Evolutionary conservation across 768 basidiomycete species (phyloP).

Genomic region (Mycena maculata): DNA sequence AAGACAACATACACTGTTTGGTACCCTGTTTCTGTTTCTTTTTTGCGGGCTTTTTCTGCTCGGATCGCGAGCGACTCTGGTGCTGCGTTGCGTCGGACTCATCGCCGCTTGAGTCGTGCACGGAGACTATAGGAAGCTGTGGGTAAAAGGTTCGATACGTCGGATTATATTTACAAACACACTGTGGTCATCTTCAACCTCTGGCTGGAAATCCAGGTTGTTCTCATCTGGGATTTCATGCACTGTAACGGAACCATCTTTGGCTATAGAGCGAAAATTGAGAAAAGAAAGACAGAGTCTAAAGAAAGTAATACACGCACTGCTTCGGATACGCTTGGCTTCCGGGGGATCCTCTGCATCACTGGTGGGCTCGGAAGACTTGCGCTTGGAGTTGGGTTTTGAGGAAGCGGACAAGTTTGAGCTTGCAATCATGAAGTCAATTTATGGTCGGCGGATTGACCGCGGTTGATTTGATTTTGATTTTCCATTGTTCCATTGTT

Average conservation of each 20-base stretch:
- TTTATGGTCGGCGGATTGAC: too few relatives aligned
- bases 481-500: too few relatives aligned
- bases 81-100: conserved; percentile 9
- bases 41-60: conserved; percentile 1
- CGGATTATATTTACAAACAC: conserved; percentile 13
- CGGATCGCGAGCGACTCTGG: conserved; percentile 4
- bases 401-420: neutral
- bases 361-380: conserved; percentile 1
- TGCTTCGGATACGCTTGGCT: conserved; percentile 6
- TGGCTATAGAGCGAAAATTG: conserved; percentile 5
- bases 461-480: too few relatives aligned
- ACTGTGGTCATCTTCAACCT: conserved; percentile 4
- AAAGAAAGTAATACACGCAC: conserved; percentile 9
- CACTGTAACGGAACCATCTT: conserved; percentile 3
- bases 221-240: conserved; percentile 3
- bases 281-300: conserved; percentile 9
- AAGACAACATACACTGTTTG: neutral
- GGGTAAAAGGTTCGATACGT: conserved; percentile 1
- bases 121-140: conserved; percentile 17
- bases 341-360: neutral
- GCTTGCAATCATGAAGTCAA: neutral
- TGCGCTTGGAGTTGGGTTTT: conserved; percentile 11
- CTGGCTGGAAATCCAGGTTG: conserved; percentile 1
- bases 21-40: conserved; percentile 3
- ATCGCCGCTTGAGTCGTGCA: conserved; percentile 12